These are phyloP conservation scores for Curvularia spicifera DNA, from an alignment of 2,329 filamentous ascomycete species.

Conservation along the genomic window DNA sequence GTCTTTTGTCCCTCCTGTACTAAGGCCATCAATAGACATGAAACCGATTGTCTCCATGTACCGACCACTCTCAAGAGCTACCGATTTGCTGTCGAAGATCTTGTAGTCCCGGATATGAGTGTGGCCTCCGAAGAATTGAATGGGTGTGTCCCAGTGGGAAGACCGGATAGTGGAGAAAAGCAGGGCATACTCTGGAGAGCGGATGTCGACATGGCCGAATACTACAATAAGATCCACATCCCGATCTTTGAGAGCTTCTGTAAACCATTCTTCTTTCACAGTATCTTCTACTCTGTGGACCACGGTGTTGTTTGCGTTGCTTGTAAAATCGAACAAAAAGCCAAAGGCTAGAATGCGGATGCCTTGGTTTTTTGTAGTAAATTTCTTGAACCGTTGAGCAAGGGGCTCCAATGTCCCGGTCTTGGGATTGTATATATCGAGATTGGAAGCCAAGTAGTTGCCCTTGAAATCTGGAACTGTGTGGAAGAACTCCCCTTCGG, in stretches of 20 bases:
- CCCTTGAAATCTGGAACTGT: slow-evolving; percentile 84
- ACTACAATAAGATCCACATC: slow-evolving; percentile 88
- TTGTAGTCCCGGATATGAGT: slow-evolving; percentile 86
- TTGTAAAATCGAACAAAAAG: slow-evolving; percentile 92
- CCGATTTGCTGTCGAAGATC: slow-evolving; percentile 77
- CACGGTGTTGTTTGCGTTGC: slow-evolving; percentile 88
- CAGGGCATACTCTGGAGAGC: slow-evolving; percentile 77
- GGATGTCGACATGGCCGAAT: slow-evolving; percentile 81
- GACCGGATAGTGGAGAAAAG: slow-evolving; percentile 81
- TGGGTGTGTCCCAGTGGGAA: slow-evolving; percentile 79
- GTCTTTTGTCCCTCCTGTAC: slow-evolving; percentile 48
- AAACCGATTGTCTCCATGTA: slow-evolving; percentile 97
- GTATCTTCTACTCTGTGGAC: slow-evolving; percentile 81
- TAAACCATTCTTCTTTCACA: slow-evolving; percentile 87
- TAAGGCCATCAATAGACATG: slow-evolving; percentile 78
- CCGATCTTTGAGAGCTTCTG: slow-evolving; percentile 76
- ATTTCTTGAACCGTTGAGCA: slow-evolving; percentile 83
- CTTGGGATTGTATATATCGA: slow-evolving; percentile 81
- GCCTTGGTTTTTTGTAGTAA: slow-evolving; percentile 87
- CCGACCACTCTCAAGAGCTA: slow-evolving; percentile 82
- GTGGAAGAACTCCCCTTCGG: slow-evolving; percentile 75
- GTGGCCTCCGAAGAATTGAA: slow-evolving; percentile 91
- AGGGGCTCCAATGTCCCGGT: slow-evolving; percentile 76
- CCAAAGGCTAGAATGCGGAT: slow-evolving; percentile 87
- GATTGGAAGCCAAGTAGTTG: slow-evolving; percentile 86